Evolutionary conservation across 2,329 filamentous ascomycete genomes (phyloP), one percentile per base, ranked within the genome.

Genomic region (Cadophora sp.): DNA sequence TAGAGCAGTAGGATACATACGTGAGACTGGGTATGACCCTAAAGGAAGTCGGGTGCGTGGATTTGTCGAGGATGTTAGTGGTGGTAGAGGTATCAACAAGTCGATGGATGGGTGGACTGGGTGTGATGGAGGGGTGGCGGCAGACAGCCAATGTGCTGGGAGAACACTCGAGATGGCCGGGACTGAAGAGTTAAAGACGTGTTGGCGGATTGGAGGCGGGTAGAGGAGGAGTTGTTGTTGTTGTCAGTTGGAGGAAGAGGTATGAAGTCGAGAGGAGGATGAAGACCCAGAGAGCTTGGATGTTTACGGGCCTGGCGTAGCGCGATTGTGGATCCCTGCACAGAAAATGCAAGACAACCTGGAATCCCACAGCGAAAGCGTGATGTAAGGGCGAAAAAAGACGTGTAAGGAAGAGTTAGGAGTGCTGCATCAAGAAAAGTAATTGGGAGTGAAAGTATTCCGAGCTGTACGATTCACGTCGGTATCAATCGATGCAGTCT

Each of bases 31-130:
- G 20, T 67, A 58, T 36, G 66, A 60, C 56, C 47, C 66, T 24
- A 45, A 48, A 56, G 62, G 53, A 45, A 60, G 63, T 64, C 18
- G 63, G 20, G 56, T 30, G 36, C 59, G 43, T 51, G 47, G 61
- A 69, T 69, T 67, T 70, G 67, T 66, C 56, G 58, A 62, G 30
- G 53, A 62, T 53, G 65, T 30, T 61, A 62, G 39, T 36, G 58
- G 68, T 30, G 53, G 36, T 60, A 53, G 60, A 58, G 67, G 66
- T 72, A 75, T 74, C 73, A 72, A 73, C 71, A 71, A 61, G 72
- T 71, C 71, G 70, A 71, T 60, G 43, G 70, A 71, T 60, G 43
- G 65, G 63, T 59, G 59, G 24, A 39, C 18, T 66, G 60, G 16
- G 41, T 41, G 36, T 30, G 36, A 48, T 62, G n/a, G 63, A 65